phyloP scores from a whole-genome alignment of 1,284 basidiomycete genomes.

The Cutaneotrichosporon daszewskae region DNA sequence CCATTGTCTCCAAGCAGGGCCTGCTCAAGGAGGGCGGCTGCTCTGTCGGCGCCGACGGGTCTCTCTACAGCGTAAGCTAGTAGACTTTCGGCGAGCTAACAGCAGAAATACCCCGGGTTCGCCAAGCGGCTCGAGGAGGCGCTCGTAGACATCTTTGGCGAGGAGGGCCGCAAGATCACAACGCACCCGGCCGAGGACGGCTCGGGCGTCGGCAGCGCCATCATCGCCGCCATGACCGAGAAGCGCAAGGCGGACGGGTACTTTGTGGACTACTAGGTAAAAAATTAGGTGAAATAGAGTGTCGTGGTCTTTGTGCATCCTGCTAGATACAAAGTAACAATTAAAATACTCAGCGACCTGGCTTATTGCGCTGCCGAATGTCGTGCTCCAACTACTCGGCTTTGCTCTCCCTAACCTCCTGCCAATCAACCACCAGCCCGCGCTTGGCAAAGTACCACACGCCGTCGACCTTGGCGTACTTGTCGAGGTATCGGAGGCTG shows the following conservation, averaged over 20 bases:
- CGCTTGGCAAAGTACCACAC: not conserved
- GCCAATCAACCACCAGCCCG: too few species aligned
- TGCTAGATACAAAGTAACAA: too few species aligned
- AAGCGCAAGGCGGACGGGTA: slow-evolving; percentile 52
- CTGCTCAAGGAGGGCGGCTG: slow-evolving; percentile 76
- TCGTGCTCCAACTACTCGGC: too few species aligned
- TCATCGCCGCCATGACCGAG: slow-evolving; percentile 79
- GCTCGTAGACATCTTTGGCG: slow-evolving; percentile 84
- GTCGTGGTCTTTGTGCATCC: too few species aligned
- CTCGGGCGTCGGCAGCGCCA: slow-evolving; percentile 89
- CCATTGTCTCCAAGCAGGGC: slow-evolving; percentile 86
- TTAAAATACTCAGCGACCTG: too few species aligned
- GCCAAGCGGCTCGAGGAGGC: slow-evolving; percentile 83
- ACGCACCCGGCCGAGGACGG: slow-evolving; percentile 93
- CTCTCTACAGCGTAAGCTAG: slow-evolving; percentile 77
- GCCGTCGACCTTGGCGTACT: not conserved
- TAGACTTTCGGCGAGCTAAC: not conserved
- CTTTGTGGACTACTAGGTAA: slow-evolving; percentile 36
- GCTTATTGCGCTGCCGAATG: too few species aligned
- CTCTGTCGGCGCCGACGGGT: slow-evolving; percentile 84
- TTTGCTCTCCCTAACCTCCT: too few species aligned
- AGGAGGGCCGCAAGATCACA: slow-evolving; percentile 79
- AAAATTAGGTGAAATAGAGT: too few species aligned
- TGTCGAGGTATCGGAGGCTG: too few species aligned
- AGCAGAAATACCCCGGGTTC: slow-evolving; percentile 86